Conservation (phyloP, 352 stramenopile species). For the Phytophthora sojae region DNA sequence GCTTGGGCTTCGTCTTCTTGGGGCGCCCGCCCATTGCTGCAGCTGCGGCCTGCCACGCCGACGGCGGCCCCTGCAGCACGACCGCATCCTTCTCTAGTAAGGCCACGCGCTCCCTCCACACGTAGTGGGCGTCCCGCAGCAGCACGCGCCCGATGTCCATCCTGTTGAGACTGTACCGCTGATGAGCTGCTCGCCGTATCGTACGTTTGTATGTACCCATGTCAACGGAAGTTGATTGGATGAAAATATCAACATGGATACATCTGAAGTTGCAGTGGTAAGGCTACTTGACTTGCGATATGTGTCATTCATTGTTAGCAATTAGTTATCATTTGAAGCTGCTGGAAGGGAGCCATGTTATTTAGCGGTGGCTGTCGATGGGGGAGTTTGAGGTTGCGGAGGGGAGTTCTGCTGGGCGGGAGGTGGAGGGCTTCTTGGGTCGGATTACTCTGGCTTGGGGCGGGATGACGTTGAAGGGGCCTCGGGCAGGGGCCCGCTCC, state of each 20-base stretch:
- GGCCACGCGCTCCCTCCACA: conserved; percentile 50
- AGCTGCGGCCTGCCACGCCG: conserved; percentile 32
- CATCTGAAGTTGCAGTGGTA: conserved; percentile 9
- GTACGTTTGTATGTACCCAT: background rate
- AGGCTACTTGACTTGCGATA: background rate
- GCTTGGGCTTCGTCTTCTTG: conserved; percentile 32
- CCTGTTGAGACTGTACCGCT: background rate
- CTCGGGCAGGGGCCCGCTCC: conserved; percentile 54
- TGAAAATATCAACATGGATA: conserved; percentile 17
- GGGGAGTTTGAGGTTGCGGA: conserved; percentile 21
- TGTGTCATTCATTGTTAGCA: background rate
- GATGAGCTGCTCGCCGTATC: conserved; percentile 6
- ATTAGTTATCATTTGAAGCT: background rate
- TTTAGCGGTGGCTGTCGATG: conserved; percentile 35
- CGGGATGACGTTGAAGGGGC: conserved; percentile 76
- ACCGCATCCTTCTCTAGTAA: conserved; percentile 48
- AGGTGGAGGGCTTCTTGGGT: conserved; percentile 67
- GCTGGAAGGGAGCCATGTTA: background rate
- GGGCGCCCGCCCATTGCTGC: conserved; percentile 1
- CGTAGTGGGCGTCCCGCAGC: conserved; percentile 58
- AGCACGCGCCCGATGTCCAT: conserved; percentile 65
- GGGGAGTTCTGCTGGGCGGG: conserved; percentile 33
- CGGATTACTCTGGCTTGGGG: conserved; percentile 80
- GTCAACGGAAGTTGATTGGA: conserved; percentile 17
- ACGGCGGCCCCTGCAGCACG: conserved; percentile 35